Conservation (phyloP, 2,329 filamentous ascomycete genomes). For the Arthrinium phaeospermum region DNA sequence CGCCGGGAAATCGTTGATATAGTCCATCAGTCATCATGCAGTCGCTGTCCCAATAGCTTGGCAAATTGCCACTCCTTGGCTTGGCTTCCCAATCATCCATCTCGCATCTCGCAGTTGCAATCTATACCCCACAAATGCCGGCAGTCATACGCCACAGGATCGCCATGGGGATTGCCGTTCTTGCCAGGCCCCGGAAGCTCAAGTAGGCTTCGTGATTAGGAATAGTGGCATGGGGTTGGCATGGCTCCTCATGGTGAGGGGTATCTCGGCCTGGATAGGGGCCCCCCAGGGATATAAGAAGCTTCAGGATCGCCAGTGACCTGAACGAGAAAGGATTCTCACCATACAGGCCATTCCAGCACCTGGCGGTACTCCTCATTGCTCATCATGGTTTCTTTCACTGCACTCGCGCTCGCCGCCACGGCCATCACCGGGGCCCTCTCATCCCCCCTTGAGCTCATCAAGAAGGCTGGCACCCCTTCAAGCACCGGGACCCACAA, state of each 20-base stretch:
- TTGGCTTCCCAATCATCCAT: slow-evolving; percentile 6
- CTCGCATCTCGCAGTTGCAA: neutral
- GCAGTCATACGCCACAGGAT: slow-evolving; percentile 12
- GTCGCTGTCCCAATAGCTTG: slow-evolving; percentile 3
- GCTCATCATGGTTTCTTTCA: slow-evolving; percentile 35
- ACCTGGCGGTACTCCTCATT: neutral
- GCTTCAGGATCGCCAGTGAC: neutral
- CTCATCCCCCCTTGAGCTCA: slow-evolving; percentile 37
- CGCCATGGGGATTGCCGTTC: slow-evolving; percentile 3
- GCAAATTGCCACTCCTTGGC: neutral
- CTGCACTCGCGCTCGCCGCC: slow-evolving; percentile 35
- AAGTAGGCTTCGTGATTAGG: neutral
- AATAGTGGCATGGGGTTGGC: neutral
- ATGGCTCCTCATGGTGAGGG: neutral
- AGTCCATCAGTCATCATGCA: neutral
- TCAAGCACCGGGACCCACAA: slow-evolving; percentile 47
- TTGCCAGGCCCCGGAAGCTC: neutral
- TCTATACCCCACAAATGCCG: slow-evolving; percentile 21
- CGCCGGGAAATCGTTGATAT: neutral
- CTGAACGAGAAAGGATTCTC: neutral
- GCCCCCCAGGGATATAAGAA: slow-evolving; percentile 1
- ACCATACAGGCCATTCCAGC: neutral
- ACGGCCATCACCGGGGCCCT: slow-evolving; percentile 34
- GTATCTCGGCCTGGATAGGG: neutral
- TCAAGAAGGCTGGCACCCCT: slow-evolving; percentile 31